Percentiles rank a stretch among this genome's conserved stretches.
These are phyloP conservation scores for Cyclotella baltica DNA, from an alignment of 108 stramenopile species.

Conservation along the genomic window DNA sequence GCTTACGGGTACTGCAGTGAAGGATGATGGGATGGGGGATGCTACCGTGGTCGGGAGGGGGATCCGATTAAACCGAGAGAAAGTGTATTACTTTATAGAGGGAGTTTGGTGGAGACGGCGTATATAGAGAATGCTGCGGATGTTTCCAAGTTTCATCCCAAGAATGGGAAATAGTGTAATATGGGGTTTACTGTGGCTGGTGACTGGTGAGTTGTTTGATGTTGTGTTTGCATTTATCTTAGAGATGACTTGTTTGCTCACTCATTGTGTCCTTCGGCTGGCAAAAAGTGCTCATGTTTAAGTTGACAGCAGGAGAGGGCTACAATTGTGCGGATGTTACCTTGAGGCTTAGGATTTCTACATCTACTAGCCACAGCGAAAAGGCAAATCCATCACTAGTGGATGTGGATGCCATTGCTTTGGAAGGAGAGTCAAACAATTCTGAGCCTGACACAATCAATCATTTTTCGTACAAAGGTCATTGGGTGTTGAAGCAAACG, in stretches of 20 bases:
- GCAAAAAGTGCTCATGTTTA: conserved; percentile 59
- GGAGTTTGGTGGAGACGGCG: conserved; percentile 28
- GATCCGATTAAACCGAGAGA: conserved; percentile 35
- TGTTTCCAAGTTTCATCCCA: conserved; percentile 38
- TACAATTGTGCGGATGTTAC: conserved; percentile 69
- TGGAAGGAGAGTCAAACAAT: conserved; percentile 7
- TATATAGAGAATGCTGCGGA: conserved; percentile 23
- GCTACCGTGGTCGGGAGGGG: not conserved
- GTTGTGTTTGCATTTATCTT: no score
- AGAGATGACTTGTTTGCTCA: no score
- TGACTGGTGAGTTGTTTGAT: no score
- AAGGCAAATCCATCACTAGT: conserved; percentile 6
- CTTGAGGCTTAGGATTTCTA: conserved; percentile 49
- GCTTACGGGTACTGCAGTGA: not conserved
- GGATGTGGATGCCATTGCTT: no score
- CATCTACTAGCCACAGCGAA: conserved; percentile 33
- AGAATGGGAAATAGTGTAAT: conserved; percentile 45
- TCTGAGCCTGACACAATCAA: conserved; percentile 14
- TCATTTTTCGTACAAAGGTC: conserved; percentile 47
- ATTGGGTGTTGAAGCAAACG: conserved; percentile 35
- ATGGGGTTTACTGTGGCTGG: conserved; percentile 53
- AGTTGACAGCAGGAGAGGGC: conserved; percentile 57
- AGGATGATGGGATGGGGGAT: not conserved
- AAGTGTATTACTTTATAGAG: conserved; percentile 38
- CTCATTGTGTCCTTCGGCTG: conserved; percentile 14